Percentiles rank a stretch among this genome's conserved stretches.
Evolutionary conservation across 164 flowering plant species (phyloP).

Genomic region (Macadamia tetraphylla): DNA sequence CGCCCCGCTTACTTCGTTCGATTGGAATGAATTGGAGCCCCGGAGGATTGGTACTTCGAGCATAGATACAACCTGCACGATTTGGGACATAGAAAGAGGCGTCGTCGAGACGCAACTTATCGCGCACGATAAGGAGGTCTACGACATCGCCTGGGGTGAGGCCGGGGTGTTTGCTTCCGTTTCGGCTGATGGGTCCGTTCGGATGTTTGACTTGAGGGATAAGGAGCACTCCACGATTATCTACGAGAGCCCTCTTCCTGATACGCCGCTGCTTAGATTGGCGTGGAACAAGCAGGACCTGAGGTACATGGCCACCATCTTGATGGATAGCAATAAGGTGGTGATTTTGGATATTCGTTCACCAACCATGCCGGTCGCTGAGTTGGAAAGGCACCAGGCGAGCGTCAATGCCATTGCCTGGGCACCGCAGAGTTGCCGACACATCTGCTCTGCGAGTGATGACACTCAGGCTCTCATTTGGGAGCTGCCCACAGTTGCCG

Average conservation of each 20-base stretch:
- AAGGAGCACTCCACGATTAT: constrained; percentile 95
- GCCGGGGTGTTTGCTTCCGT: constrained; percentile 90
- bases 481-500: constrained; percentile 75
- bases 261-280: constrained; percentile 70
- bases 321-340: constrained; percentile 75
- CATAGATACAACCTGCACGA: constrained; percentile 91
- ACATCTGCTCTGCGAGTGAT: constrained; percentile 79
- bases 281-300: constrained; percentile 97
- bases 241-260: constrained; percentile 87
- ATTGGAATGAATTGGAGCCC: constrained; percentile 78
- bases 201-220: constrained; percentile 84
- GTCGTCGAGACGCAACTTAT: constrained; percentile 86
- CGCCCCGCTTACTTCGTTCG: constrained; percentile 72
- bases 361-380: constrained; percentile 75
- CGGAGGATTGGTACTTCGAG: constrained; percentile 73
- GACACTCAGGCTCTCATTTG: constrained; percentile 80
- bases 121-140: constrained; percentile 96
- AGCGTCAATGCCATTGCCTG: constrained; percentile 84
- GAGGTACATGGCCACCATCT: constrained; percentile 71
- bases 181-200: constrained; percentile 91
- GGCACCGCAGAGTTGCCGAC: constrained; percentile 73
- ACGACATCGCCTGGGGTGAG: constrained; percentile 97
- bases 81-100: constrained; percentile 81
- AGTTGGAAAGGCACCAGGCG: constrained; percentile 68
- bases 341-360: constrained; percentile 78